These are phyloP conservation scores for Aspergillus aculeatus DNA, from an alignment of 2,329 filamentous ascomycete genomes.

Conservation along the genomic window DNA sequence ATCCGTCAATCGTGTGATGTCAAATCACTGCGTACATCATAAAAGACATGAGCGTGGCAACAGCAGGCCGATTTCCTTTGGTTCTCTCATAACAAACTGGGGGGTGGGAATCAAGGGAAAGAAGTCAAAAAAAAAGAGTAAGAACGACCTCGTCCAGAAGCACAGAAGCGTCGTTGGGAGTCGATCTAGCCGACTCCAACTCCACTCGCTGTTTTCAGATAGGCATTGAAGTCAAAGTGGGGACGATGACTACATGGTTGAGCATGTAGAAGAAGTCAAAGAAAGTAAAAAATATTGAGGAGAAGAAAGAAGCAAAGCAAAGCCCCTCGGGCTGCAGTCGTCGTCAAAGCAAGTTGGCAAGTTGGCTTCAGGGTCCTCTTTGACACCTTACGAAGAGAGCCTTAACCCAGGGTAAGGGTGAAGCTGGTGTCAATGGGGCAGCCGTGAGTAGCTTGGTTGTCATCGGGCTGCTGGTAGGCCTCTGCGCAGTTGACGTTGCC, in stretches of 20 bases:
- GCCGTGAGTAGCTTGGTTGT: conserved; percentile 44
- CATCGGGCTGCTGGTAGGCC: conserved; percentile 41
- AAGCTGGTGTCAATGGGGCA: conserved; percentile 38
- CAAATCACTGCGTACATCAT: conserved; percentile 8
- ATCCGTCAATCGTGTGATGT: conserved; percentile 7
- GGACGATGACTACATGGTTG: neutral
- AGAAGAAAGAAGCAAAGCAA: neutral
- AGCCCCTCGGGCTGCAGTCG: neutral
- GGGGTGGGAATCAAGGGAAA: neutral
- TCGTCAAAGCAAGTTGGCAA: no score
- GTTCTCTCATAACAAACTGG: neutral
- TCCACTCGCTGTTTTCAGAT: neutral
- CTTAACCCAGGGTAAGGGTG: conserved; percentile 32
- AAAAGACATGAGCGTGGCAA: conserved; percentile 2
- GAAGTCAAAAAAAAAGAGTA: neutral
- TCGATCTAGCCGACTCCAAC: neutral
- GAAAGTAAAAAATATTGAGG: neutral
- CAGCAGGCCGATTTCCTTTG: neutral
- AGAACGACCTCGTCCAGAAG: neutral
- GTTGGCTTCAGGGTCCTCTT: no score
- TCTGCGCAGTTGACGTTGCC: conserved; percentile 37
- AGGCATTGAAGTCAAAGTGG: no score
- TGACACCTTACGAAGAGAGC: neutral
- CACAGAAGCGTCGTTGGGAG: neutral
- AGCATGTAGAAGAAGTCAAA: neutral